A percentile compares a stretch with the other conserved stretches of the same genome.
These are phyloP conservation scores for Xanthoceras sorbifolium DNA, from an alignment of 345 rosid genomes.

Conservation along the genomic window DNA sequence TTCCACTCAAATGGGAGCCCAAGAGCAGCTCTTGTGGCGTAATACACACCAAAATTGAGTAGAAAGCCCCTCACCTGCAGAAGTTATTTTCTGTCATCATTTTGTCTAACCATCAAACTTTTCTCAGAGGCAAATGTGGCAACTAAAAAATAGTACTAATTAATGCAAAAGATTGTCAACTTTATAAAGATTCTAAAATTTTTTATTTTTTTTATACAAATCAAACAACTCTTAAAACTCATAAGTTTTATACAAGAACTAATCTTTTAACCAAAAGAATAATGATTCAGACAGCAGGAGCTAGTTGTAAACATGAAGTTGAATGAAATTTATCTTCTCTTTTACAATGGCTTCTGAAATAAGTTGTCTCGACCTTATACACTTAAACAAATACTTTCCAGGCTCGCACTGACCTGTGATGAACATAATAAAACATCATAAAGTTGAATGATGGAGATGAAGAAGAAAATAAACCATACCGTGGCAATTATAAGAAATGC, in stretches of 20 bases:
- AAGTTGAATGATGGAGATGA: not conserved
- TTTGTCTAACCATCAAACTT: slow-evolving; percentile 8
- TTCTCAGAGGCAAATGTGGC: not conserved
- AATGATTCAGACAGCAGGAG: not conserved
- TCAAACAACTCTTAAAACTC: not conserved
- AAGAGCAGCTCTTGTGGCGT: slow-evolving; percentile 92
- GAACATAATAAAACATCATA: not conserved
- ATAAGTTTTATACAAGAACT: not conserved
- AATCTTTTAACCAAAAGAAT: not conserved
- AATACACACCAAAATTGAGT: slow-evolving; percentile 91
- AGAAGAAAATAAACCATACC: slow-evolving; percentile 36
- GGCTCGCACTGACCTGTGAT: not conserved
- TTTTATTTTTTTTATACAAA: not conserved
- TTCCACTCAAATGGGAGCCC: slow-evolving; percentile 94
- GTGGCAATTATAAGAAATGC: slow-evolving; percentile 95
- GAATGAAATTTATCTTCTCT: not conserved
- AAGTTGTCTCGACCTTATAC: not conserved
- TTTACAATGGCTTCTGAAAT: not conserved
- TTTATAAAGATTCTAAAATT: not conserved
- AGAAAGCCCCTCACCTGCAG: slow-evolving; percentile 92
- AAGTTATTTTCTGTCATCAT: slow-evolving; percentile 11
- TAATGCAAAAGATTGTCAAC: slow-evolving; percentile 2
- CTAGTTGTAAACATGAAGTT: not conserved
- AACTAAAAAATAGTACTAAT: not conserved
- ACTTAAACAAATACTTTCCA: slow-evolving; percentile 10